Evolutionary conservation across 2,329 filamentous ascomycete genomes (phyloP).

Genomic region (Microdochium bolleyi): DNA sequence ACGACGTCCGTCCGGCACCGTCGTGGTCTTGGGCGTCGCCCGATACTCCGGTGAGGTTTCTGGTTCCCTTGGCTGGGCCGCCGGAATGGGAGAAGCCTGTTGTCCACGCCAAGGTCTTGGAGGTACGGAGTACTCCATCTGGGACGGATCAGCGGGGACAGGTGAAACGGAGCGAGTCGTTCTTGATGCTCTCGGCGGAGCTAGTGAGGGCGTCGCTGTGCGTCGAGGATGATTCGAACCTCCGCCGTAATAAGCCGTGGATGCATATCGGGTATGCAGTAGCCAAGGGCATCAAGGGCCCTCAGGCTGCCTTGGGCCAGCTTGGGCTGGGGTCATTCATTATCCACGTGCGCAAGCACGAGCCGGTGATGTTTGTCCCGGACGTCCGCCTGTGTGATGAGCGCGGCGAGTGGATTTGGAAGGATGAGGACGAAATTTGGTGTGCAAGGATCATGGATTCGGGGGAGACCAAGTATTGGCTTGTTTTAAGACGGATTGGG

Average conservation of each 20-base stretch:
- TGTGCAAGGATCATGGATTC: conserved; percentile 6
- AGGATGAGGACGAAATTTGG: conserved; percentile 2
- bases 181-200: conserved; percentile 3
- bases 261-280: conserved; percentile 1
- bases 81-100: not conserved
- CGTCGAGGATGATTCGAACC: conserved; percentile 2
- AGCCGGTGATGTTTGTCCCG: conserved; percentile 4
- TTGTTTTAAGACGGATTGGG: conserved; percentile 4
- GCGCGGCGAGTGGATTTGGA: conserved; percentile 6
- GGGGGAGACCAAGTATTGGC: conserved; percentile 4
- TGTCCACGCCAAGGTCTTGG: not conserved
- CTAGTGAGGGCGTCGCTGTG: conserved; percentile 1
- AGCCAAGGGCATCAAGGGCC: conserved; percentile 1
- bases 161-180: conserved; percentile 3
- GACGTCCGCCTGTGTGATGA: conserved; percentile 5
- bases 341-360: conserved; percentile 1
- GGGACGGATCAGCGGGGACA: conserved; percentile 3
- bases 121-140: conserved; percentile 4
- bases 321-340: conserved; percentile 1
- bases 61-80: not conserved
- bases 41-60: conserved; percentile 4
- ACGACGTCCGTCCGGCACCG: not conserved
- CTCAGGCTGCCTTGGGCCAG: not conserved
- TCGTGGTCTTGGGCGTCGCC: conserved; percentile 8
- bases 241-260: conserved; percentile 3